Conservation (phyloP, 1,284 basidiomycete species). For the Boletus semigastroideus region DNA sequence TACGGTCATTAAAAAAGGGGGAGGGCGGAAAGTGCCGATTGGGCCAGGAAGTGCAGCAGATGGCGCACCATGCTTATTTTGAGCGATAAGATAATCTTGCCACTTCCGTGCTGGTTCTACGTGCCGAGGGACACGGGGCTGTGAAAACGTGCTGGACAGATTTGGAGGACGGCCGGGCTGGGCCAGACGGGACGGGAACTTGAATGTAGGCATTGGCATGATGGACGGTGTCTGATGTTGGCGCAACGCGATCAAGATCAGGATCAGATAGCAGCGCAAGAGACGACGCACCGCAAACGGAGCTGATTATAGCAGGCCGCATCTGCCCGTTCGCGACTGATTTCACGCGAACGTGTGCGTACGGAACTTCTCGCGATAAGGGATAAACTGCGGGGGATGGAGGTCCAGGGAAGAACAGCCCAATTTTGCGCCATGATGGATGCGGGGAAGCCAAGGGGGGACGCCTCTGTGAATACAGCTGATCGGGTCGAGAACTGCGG, state of each 20-base stretch:
- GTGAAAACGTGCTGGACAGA: constrained; percentile 4
- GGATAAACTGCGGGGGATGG: neutral
- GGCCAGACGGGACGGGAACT: neutral
- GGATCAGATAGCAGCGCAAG: neutral
- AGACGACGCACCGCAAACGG: too few species aligned
- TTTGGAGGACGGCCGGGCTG: neutral
- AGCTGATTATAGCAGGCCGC: constrained; percentile 4
- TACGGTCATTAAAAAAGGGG: constrained; percentile 20
- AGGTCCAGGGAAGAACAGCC: too few species aligned
- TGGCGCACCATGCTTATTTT: neutral
- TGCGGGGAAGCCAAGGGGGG: too few species aligned
- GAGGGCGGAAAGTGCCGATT: constrained; percentile 1
- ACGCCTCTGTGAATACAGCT: too few species aligned
- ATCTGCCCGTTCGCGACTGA: neutral
- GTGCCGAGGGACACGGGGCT: constrained; percentile 16
- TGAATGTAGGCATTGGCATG: neutral
- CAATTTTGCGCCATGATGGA: too few species aligned
- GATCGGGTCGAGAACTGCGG: constrained; percentile 3
- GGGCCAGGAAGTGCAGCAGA: neutral
- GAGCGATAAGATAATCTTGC: constrained; percentile 24
- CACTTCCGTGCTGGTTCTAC: neutral
- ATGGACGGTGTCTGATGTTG: neutral
- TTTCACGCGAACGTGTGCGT: too few species aligned
- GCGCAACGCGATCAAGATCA: neutral
- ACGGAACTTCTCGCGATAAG: too few species aligned